These are phyloP conservation scores for Delitschia confertaspora DNA, from an alignment of 495 filamentous ascomycete species.

Conservation along the genomic window DNA sequence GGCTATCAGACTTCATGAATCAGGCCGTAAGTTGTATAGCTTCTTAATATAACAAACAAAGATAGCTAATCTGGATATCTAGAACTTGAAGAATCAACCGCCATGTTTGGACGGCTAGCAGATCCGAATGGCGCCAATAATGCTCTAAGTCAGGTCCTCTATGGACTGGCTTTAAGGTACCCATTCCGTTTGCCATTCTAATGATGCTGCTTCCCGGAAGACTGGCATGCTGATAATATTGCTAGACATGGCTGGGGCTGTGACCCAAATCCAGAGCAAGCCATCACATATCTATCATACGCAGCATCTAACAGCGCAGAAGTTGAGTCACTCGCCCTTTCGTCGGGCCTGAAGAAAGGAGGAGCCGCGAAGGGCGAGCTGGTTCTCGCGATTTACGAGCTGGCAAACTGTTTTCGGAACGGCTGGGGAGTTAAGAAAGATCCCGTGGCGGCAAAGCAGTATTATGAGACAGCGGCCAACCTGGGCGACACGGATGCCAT, in stretches of 20 bases:
- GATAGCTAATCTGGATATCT: neutral
- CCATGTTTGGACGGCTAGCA: constrained; percentile 78
- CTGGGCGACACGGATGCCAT: constrained; percentile 94
- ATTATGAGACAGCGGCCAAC: constrained; percentile 95
- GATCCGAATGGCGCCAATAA: constrained; percentile 81
- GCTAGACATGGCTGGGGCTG: constrained; percentile 90
- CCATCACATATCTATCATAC: constrained; percentile 71
- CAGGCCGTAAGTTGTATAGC: constrained; percentile 55
- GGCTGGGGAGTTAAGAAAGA: constrained; percentile 93
- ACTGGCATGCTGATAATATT: constrained; percentile 11
- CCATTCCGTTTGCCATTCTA: too few relatives aligned
- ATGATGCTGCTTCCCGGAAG: neutral
- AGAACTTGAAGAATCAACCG: constrained; percentile 63
- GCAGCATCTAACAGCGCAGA: constrained; percentile 87
- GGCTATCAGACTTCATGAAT: constrained; percentile 90
- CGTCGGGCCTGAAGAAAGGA: constrained; percentile 82
- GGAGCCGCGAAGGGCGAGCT: constrained; percentile 94
- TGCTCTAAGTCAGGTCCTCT: constrained; percentile 90
- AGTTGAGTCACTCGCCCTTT: constrained; percentile 73
- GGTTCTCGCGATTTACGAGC: constrained; percentile 91
- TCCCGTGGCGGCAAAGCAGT: constrained; percentile 77
- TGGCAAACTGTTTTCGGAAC: constrained; percentile 91
- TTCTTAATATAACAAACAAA: too few relatives aligned
- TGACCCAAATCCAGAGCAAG: constrained; percentile 57
- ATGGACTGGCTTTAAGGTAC: constrained; percentile 84